Conservation (phyloP, 164 flowering plant species). For the Protea cynaroides region DNA sequence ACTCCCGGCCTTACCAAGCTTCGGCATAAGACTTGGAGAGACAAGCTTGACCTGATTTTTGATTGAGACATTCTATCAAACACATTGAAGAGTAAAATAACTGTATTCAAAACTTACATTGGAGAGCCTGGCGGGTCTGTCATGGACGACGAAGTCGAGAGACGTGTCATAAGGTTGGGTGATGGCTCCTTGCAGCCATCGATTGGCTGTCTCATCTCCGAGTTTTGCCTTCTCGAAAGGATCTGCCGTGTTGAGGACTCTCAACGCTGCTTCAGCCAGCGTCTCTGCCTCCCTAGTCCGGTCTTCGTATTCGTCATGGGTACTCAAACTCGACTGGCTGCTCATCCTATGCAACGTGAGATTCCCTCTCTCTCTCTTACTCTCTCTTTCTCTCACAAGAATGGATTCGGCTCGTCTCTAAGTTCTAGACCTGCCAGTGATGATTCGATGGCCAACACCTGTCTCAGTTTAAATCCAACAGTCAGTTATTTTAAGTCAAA, state of each 20-base stretch:
- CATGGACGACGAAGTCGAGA: constrained; percentile 47
- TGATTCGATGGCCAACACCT: too few species aligned
- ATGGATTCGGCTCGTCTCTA: too few species aligned
- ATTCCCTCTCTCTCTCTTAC: too few species aligned
- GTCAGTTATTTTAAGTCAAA: too few species aligned
- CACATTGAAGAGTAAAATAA: constrained; percentile 10
- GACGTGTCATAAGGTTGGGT: constrained; percentile 37
- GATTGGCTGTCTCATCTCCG: constrained; percentile 56
- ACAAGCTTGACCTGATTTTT: constrained; percentile 68
- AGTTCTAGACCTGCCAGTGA: too few species aligned
- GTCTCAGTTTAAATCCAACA: too few species aligned
- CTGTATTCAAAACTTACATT: constrained; percentile 26
- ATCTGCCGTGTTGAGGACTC: constrained; percentile 66
- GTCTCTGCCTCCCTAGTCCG: constrained; percentile 23
- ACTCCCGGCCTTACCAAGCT: constrained; percentile 90
- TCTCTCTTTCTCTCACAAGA: too few species aligned
- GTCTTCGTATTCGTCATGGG: not conserved
- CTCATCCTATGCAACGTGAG: not conserved
- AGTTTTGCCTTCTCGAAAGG: constrained; percentile 76
- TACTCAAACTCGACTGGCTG: not conserved
- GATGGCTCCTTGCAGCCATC: constrained; percentile 65
- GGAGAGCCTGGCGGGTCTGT: constrained; percentile 76
- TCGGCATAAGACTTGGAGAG: constrained; percentile 81
- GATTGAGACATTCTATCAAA: constrained; percentile 47
- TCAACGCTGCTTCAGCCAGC: constrained; percentile 73